Percentiles rank a stretch among this genome's conserved stretches.
Evolutionary conservation across 345 rosid genomes (phyloP).

Genomic region (Rhizophora mangle): DNA sequence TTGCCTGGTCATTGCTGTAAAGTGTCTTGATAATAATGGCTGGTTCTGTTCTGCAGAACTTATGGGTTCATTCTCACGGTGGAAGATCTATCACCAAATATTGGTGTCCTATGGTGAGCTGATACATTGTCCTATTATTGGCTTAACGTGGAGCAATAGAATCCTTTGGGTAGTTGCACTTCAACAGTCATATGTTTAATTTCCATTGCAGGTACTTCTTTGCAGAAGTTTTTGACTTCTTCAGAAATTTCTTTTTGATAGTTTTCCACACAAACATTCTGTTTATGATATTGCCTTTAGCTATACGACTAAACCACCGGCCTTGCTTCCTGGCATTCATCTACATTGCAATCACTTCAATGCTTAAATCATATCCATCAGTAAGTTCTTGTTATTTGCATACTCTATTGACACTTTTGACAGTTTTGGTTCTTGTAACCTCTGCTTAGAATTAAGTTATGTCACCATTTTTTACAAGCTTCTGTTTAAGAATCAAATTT

Average conservation of each 20-base stretch:
- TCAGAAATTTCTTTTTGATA: conserved; percentile 82
- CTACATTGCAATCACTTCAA: conserved; percentile 70
- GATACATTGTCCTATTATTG: conserved; percentile 1
- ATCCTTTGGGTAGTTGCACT: not conserved
- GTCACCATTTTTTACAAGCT: not conserved
- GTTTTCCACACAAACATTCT: conserved; percentile 81
- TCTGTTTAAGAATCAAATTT: not conserved
- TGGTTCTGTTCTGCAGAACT: conserved; percentile 51
- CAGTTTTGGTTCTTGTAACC: too few relatives aligned
- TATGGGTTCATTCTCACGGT: conserved; percentile 90
- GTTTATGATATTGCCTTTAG: conserved; percentile 81
- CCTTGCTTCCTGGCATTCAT: conserved; percentile 92
- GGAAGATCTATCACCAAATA: conserved; percentile 93
- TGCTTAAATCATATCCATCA: conserved; percentile 93
- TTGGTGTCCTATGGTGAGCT: conserved; percentile 85
- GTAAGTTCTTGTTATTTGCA: conserved; percentile 41
- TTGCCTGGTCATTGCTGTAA: not conserved
- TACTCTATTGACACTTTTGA: too few relatives aligned
- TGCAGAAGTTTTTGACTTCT: conserved; percentile 91
- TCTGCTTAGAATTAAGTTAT: not conserved
- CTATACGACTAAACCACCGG: conserved; percentile 77
- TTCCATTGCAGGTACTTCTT: conserved; percentile 79
- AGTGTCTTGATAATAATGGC: conserved; percentile 2
- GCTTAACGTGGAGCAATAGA: conserved; percentile 3
- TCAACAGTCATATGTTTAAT: conserved; percentile 4